Evolutionary conservation across 2,329 filamentous ascomycete species (phyloP).

Genomic region (Fusarium solani-melongenae): DNA sequence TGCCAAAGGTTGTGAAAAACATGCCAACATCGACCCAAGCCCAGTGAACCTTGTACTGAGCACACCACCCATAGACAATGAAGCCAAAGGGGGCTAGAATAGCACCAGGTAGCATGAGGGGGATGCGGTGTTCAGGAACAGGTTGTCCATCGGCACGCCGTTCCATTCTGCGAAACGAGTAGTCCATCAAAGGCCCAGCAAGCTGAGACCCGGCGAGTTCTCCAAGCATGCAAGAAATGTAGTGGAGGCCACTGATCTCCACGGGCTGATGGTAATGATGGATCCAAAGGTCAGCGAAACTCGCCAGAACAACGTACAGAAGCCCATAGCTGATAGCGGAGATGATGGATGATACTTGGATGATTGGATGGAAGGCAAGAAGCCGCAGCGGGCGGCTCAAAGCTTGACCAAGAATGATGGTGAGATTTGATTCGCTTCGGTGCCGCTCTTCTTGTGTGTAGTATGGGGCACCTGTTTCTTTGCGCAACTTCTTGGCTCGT

Average conservation of each 20-base stretch:
- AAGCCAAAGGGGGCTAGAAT: slow-evolving; percentile 54
- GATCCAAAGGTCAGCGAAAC: slow-evolving; percentile 69
- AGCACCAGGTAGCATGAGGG: slow-evolving; percentile 50
- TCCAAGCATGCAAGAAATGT: slow-evolving; percentile 71
- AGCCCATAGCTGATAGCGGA: slow-evolving; percentile 70
- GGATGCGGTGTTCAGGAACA: slow-evolving; percentile 41
- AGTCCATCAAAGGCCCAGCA: slow-evolving; percentile 56
- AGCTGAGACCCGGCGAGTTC: slow-evolving; percentile 67
- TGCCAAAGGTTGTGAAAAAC: slow-evolving; percentile 46
- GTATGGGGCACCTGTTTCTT: slow-evolving; percentile 46
- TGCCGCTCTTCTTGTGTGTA: slow-evolving; percentile 52
- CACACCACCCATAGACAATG: slow-evolving; percentile 58
- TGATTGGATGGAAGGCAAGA: slow-evolving; percentile 68
- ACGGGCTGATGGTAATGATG: slow-evolving; percentile 64
- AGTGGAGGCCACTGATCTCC: slow-evolving; percentile 72
- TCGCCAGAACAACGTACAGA: slow-evolving; percentile 72
- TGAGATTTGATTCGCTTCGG: slow-evolving; percentile 42
- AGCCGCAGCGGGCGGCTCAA: slow-evolving; percentile 67
- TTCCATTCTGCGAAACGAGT: slow-evolving; percentile 45
- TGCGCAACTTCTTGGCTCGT: slow-evolving; percentile 48
- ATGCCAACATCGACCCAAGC: slow-evolving; percentile 51
- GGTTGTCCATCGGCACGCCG: slow-evolving; percentile 10
- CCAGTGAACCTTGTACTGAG: slow-evolving; percentile 52
- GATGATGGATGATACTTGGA: slow-evolving; percentile 66
- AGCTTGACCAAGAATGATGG: slow-evolving; percentile 46